Evolutionary conservation across 2,329 filamentous ascomycete genomes (phyloP).

Genomic region (Hymenoscyphus albidus): DNA sequence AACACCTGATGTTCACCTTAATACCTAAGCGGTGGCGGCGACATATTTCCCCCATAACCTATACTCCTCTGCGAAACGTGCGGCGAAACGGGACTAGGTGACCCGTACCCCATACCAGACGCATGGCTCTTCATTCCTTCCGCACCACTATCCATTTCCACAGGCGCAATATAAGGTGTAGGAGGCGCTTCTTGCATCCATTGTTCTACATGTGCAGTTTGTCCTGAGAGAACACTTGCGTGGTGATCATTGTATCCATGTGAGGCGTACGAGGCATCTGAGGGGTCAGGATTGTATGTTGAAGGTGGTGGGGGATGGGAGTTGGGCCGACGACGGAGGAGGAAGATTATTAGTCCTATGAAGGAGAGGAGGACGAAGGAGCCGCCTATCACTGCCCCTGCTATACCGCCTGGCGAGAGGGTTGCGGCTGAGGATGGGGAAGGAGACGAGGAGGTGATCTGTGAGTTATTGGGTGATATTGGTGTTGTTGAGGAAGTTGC

Average conservation of each 20-base stretch:
- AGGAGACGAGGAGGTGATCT: constrained; percentile 4
- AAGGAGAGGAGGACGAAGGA: neutral
- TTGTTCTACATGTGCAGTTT: neutral
- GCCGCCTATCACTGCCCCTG: neutral
- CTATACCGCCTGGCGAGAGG: constrained; percentile 2
- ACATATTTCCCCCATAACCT: too few species aligned
- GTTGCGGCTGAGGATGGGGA: neutral
- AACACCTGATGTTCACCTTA: too few species aligned
- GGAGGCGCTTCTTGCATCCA: neutral
- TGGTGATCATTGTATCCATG: neutral
- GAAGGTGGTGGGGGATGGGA: neutral
- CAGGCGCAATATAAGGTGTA: neutral
- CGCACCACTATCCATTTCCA: neutral
- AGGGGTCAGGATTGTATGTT: neutral
- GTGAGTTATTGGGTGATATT: neutral
- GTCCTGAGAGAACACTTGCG: neutral
- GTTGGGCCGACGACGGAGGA: neutral
- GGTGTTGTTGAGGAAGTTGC: neutral
- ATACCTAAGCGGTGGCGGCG: too few species aligned
- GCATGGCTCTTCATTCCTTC: constrained; percentile 1
- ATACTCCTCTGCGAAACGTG: neutral
- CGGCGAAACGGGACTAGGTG: neutral
- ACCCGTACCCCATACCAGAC: neutral
- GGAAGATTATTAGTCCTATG: constrained; percentile 5
- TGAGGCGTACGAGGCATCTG: neutral